Conservation (phyloP, 345 rosid genomes). For the Cardamine resedifolia region DNA sequence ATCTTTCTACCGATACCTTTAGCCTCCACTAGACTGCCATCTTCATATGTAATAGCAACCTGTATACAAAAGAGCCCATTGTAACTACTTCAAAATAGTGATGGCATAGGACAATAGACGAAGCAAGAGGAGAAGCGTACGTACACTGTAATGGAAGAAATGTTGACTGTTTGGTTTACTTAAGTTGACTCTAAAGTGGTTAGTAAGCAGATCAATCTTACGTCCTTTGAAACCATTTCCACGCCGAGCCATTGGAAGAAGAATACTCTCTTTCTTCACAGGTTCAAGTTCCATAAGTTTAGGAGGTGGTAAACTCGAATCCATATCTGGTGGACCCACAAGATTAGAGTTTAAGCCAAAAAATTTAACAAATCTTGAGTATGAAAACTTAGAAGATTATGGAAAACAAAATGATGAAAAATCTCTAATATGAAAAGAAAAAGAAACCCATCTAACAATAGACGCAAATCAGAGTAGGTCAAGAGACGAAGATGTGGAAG, state of each 20-base stretch:
- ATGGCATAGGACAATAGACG: not conserved
- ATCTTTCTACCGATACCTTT: slow-evolving; percentile 70
- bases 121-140: slow-evolving; percentile 39
- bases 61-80: slow-evolving; percentile 12
- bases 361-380: too few relatives aligned
- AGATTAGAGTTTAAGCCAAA: not conserved
- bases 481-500: too few relatives aligned
- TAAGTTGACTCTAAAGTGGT: slow-evolving; percentile 70
- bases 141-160: slow-evolving; percentile 62
- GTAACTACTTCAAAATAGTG: not conserved
- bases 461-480: too few relatives aligned
- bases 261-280: slow-evolving; percentile 41
- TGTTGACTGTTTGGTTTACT: slow-evolving; percentile 39
- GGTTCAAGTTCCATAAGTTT: slow-evolving; percentile 48
- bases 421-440: too few relatives aligned
- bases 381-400: too few relatives aligned
- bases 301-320: slow-evolving; percentile 48
- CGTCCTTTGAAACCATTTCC: slow-evolving; percentile 62
- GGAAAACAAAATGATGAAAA: too few relatives aligned
- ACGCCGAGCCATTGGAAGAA: slow-evolving; percentile 58
- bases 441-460: too few relatives aligned
- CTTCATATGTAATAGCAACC: slow-evolving; percentile 70
- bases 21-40: slow-evolving; percentile 63
- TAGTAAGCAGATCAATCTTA: slow-evolving; percentile 52
- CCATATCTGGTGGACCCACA: not conserved